A percentile compares a stretch with the other conserved stretches of the same genome.
These are phyloP conservation scores for Rutstroemia sp. DNA, from an alignment of 2,329 filamentous ascomycete genomes.

Conservation along the genomic window DNA sequence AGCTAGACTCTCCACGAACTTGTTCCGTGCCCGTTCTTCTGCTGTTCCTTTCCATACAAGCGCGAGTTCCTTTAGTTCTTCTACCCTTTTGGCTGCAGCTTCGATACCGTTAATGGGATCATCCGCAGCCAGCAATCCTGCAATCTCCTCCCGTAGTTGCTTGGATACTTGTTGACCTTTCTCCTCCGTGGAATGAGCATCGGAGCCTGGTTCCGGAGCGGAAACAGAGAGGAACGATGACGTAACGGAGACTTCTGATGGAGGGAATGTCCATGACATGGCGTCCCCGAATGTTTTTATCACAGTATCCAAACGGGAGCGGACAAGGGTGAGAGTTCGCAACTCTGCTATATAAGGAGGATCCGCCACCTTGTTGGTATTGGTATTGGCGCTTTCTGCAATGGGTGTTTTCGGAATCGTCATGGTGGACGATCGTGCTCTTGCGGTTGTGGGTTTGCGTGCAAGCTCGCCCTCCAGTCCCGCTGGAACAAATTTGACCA, in stretches of 20 bases:
- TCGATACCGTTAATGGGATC: conserved; percentile 62
- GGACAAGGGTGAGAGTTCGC: conserved; percentile 74
- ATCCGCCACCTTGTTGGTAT: conserved; percentile 32
- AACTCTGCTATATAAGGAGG: conserved; percentile 70
- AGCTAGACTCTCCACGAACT: conserved; percentile 74
- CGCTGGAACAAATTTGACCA: conserved; percentile 61
- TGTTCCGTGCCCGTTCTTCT: conserved; percentile 78
- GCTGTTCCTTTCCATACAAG: conserved; percentile 92
- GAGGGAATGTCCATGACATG: conserved; percentile 90
- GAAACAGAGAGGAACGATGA: conserved; percentile 88
- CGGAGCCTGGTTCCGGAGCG: conserved; percentile 64
- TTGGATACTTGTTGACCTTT: conserved; percentile 78
- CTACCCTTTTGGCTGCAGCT: conserved; percentile 65
- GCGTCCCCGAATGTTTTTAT: conserved; percentile 90
- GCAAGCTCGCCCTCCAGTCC: conserved; percentile 28
- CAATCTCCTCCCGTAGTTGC: conserved; percentile 64
- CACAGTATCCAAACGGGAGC: conserved; percentile 76
- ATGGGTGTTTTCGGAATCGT: conserved; percentile 22
- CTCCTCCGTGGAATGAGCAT: conserved; percentile 67
- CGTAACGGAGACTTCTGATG: conserved; percentile 74
- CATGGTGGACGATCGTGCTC: conserved; percentile 20
- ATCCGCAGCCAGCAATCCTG: conserved; percentile 52
- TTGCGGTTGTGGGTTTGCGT: conserved; percentile 17
- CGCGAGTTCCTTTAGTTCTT: conserved; percentile 68
- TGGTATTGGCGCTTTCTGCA: conserved; percentile 19